Evolutionary conservation across 164 flowering plant genomes (phyloP), one percentile per base, ranked within the genome.

Genomic region (Nelumbo lutea): DNA sequence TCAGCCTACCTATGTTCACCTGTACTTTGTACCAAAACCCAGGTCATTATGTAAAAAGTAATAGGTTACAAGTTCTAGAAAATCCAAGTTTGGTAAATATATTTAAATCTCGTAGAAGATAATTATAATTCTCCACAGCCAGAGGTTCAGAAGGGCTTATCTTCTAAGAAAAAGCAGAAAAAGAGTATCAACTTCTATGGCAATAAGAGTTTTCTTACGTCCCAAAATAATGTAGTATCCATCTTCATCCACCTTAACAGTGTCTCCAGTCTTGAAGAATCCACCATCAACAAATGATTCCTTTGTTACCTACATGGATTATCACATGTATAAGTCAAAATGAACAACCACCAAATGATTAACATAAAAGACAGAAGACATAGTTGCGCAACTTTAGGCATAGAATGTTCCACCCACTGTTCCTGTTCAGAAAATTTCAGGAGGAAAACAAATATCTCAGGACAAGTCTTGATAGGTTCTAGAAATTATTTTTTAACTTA

Each of bases 201-300:
- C 58, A 69, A 58, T 27, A 43, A 62, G 51, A 70, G 43, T 71
- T 42, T 4, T 27, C 97, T 91, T 90, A 96, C 99, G 91, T 77
- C 99, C 98, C 83, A 96, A 78, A 74, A 96, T 93, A 77, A 91
- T 66, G 81, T 82, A 91, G 77, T 96, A 96, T 42, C 99, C 99
- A 79, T 96, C 99, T 77, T 90, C 96, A 82, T 96, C 97, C 70
- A 87, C 78, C 72, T 68, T 87, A 61, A 84, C 95, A 64, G 96
- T 83, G 80, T 96, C 98, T 65, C 98, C 97, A 65, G 99, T 96
- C 83, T 81, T 88, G 87, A 96, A 93, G 86, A 83, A 96, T 3
- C 98, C 98, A 73, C 71, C 98, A 59, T 81, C 89, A 65, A 76
- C 79, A 79, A 96, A 93, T 10, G 97, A 93, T 61, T 83, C 88